Evolutionary conservation across 345 rosid genomes (phyloP).

Genomic region (Anastatica hierochuntica): DNA sequence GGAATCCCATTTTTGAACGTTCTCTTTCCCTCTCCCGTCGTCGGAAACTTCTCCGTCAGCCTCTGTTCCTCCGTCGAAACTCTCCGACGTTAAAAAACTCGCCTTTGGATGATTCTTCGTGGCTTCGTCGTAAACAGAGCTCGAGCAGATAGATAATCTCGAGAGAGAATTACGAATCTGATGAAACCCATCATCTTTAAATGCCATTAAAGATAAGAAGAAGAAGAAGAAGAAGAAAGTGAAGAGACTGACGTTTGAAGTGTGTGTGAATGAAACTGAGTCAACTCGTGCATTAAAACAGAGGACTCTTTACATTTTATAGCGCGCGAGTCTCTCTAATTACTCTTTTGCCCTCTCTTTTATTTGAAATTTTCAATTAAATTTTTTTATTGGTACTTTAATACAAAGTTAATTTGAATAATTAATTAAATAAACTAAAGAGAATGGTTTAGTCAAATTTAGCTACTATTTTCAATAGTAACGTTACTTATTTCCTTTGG

Average conservation of each 20-base stretch:
- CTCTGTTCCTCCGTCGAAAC: slow-evolving; percentile 55
- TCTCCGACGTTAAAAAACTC: slow-evolving; percentile 38
- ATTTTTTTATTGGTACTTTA: too few species aligned
- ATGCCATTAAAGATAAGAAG: slow-evolving; percentile 39
- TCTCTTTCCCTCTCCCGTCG: slow-evolving; percentile 21
- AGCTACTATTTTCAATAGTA: too few species aligned
- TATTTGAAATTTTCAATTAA: too few species aligned
- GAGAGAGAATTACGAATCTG: slow-evolving; percentile 41
- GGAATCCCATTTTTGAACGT: slow-evolving; percentile 43
- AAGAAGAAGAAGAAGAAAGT: background rate
- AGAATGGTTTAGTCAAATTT: too few species aligned
- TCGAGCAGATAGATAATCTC: slow-evolving; percentile 60
- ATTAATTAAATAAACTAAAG: too few species aligned
- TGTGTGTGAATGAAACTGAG: too few species aligned
- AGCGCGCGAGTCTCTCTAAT: too few species aligned
- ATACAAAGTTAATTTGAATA: too few species aligned
- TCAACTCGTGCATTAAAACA: too few species aligned
- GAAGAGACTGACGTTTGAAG: slow-evolving; percentile 20
- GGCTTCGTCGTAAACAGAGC: slow-evolving; percentile 42
- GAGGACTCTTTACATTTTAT: too few species aligned
- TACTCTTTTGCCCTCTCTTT: too few species aligned
- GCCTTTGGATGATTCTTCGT: slow-evolving; percentile 15
- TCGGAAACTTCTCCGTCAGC: slow-evolving; percentile 74
- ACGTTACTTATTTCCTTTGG: too few species aligned
- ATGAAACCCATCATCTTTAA: slow-evolving; percentile 36